Percentiles rank a stretch among this genome's conserved stretches.
Conservation (phyloP, 2,329 filamentous ascomycete species). For the Hypoxylon sp. region DNA sequence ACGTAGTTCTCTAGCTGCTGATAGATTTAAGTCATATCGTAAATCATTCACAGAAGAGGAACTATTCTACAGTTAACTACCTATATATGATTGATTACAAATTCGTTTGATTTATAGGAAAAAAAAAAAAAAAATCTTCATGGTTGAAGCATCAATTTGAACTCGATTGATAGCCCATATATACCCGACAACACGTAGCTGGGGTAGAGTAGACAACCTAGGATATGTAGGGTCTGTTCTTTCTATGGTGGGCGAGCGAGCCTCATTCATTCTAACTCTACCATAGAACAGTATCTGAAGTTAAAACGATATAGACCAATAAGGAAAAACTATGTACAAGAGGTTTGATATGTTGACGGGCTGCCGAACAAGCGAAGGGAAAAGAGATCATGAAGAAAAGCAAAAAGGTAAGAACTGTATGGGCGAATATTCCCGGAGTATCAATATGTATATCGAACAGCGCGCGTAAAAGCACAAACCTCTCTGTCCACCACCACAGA, state of each 20-base stretch:
- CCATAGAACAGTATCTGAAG: constrained; percentile 17
- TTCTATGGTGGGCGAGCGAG: constrained; percentile 29
- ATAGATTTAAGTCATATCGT: constrained; percentile 21
- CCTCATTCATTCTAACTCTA: constrained; percentile 36
- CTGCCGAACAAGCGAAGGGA: too few species aligned
- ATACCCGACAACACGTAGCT: background rate
- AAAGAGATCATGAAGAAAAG: background rate
- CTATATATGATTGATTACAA: too few species aligned
- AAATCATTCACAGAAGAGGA: constrained; percentile 23
- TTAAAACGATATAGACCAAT: constrained; percentile 6
- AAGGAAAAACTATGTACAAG: constrained; percentile 34
- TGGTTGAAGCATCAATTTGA: background rate
- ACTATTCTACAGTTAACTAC: constrained; percentile 6
- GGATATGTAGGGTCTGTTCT: background rate
- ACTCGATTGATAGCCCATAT: background rate
- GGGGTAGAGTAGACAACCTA: constrained; percentile 1
- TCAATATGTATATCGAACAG: constrained; percentile 4
- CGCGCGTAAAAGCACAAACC: background rate
- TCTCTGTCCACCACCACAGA: background rate
- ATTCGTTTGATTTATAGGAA: too few species aligned
- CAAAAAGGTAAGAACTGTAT: constrained; percentile 6
- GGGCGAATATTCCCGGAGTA: constrained; percentile 5
- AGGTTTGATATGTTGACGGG: background rate
- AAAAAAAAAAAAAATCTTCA: too few species aligned
- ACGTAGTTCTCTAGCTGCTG: constrained; percentile 8